A percentile compares a stretch with the other conserved stretches of the same genome.
Evolutionary conservation across 2,329 filamentous ascomycete genomes (phyloP).

Genomic region (Cladophialophora bantiana): DNA sequence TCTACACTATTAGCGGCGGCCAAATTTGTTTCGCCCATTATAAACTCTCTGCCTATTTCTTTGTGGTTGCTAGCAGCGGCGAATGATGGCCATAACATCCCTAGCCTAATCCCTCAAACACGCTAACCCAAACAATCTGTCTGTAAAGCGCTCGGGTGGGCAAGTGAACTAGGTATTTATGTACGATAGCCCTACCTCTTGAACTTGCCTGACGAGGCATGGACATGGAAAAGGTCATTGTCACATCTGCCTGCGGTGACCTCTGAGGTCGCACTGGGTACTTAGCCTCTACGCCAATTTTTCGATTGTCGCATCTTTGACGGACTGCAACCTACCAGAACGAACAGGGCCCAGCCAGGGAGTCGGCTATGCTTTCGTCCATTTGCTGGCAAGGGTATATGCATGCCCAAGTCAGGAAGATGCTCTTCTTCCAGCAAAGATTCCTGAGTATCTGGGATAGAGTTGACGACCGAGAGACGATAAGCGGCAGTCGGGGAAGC

Average conservation of each 20-base stretch:
- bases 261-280: not conserved
- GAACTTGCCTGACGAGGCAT: not conserved
- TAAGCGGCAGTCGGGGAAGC: not conserved
- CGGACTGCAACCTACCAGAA: not conserved
- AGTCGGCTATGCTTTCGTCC: not conserved
- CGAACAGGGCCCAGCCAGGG: not conserved
- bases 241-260: not conserved
- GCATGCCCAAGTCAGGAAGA: not conserved
- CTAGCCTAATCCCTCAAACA: not conserved
- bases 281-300: not conserved
- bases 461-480: not conserved
- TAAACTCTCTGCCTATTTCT: conserved; percentile 5
- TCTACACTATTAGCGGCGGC: not conserved
- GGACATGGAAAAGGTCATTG: not conserved
- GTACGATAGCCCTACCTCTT: not conserved
- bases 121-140: not conserved
- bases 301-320: not conserved
- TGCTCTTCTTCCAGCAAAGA: not conserved
- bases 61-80: not conserved
- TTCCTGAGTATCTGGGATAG: not conserved
- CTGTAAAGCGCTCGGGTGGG: not conserved
- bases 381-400: not conserved
- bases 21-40: not conserved
- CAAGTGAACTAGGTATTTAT: not conserved
- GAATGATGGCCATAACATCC: conserved; percentile 5